Conservation (phyloP, 768 basidiomycete genomes). For the Mycena chlorophos region DNA sequence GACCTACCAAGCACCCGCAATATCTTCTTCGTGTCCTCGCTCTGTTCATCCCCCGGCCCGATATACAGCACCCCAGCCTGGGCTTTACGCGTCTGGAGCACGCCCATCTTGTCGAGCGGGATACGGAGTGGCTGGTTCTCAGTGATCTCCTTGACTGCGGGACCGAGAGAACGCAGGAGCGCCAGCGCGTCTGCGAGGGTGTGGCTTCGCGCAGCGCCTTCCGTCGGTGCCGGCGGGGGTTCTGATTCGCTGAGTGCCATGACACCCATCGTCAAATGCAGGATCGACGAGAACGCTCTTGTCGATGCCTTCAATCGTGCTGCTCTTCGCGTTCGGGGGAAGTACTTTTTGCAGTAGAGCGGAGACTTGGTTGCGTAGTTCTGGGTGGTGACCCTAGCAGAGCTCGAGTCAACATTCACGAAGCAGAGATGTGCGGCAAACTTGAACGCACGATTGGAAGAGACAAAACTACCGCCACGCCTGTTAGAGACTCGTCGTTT, state of each 20-base stretch:
- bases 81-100: constrained; percentile 40
- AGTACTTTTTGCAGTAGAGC: constrained; percentile 34
- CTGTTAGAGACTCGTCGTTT: background rate
- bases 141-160: constrained; percentile 45
- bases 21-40: constrained; percentile 22
- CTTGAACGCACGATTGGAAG: constrained; percentile 10
- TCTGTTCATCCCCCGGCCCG: constrained; percentile 43
- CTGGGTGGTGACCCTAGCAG: constrained; percentile 41
- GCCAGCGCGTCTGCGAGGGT: constrained; percentile 44
- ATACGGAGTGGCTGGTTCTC: constrained; percentile 11
- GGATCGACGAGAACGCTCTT: constrained; percentile 57
- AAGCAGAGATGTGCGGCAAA: background rate
- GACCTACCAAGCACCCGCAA: constrained; percentile 10
- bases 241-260: constrained; percentile 50
- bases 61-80: constrained; percentile 58
- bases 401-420: background rate
- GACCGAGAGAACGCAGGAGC: constrained; percentile 43
- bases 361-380: constrained; percentile 36
- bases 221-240: background rate
- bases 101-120: constrained; percentile 48
- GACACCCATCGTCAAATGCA: constrained; percentile 76
- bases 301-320: constrained; percentile 55
- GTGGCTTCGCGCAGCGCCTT: constrained; percentile 1
- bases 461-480: constrained; percentile 2
- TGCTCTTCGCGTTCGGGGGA: constrained; percentile 43